phyloP scores from a whole-genome alignment of 805 yeast species.

The Trichomonascus vanleenenianus region DNA sequence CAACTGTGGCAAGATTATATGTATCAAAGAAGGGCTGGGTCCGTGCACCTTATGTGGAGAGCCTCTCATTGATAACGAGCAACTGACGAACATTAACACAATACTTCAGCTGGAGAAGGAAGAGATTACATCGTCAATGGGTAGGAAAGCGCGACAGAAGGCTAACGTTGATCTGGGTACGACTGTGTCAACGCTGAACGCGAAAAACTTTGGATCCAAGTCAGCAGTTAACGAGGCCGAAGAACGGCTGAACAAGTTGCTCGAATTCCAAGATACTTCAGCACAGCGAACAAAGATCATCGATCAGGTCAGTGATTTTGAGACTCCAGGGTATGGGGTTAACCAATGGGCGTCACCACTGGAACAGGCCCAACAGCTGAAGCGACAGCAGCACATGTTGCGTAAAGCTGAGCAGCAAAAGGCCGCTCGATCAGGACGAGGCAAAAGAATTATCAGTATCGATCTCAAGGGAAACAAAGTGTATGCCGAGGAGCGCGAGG shows the following conservation, averaged over 20 bases:
- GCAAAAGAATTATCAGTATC: conserved; percentile 68
- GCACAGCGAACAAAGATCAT: conserved; percentile 88
- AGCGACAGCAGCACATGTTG: conserved; percentile 71
- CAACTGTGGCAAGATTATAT: conserved; percentile 89
- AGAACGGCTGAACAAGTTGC: conserved; percentile 59
- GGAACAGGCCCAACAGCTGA: conserved; percentile 81
- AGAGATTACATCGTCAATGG: conserved; percentile 28
- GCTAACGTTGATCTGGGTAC: conserved; percentile 28
- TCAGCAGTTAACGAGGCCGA: conserved; percentile 44
- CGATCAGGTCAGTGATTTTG: conserved; percentile 88
- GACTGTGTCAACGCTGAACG: conserved; percentile 5
- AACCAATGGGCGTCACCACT: conserved; percentile 76
- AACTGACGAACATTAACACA: conserved; percentile 45
- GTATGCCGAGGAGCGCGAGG: conserved; percentile 13
- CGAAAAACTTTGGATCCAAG: neutral
- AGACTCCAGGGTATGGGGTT: conserved; percentile 45
- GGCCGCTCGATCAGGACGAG: conserved; percentile 58
- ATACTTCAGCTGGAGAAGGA: conserved; percentile 52
- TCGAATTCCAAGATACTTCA: conserved; percentile 77
- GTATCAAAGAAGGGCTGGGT: conserved; percentile 82
- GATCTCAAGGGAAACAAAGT: conserved; percentile 78
- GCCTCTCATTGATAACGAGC: conserved; percentile 56
- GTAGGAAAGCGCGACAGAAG: conserved; percentile 31
- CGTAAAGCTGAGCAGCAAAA: conserved; percentile 56
- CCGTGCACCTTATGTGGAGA: conserved; percentile 81